Conservation (phyloP, 345 rosid species). For the Lumnitzera littorea region DNA sequence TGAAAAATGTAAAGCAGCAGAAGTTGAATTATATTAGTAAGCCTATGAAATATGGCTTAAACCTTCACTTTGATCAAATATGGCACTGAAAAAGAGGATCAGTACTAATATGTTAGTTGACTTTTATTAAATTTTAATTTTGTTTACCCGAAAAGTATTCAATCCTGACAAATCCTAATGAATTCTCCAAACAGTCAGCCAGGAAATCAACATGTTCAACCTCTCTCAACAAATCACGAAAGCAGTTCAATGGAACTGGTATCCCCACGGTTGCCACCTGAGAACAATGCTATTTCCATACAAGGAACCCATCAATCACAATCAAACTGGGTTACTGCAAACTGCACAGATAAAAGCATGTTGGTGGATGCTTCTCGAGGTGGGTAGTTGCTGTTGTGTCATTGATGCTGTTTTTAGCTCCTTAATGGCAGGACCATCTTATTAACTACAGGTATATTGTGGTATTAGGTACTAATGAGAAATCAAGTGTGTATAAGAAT, state of each 20-base stretch:
- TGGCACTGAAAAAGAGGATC: too few relatives aligned
- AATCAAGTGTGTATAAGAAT: conserved; percentile 29
- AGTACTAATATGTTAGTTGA: too few relatives aligned
- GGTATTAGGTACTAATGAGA: conserved; percentile 28
- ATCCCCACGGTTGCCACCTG: conserved; percentile 56
- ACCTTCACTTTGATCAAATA: too few relatives aligned
- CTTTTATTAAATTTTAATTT: too few relatives aligned
- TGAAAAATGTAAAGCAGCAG: too few relatives aligned
- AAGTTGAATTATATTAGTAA: too few relatives aligned
- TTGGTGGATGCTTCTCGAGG: conserved; percentile 19
- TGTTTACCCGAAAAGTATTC: too few relatives aligned
- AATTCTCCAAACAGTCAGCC: conserved; percentile 35
- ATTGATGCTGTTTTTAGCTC: neutral
- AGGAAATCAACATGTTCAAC: conserved; percentile 36
- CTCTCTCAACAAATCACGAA: conserved; percentile 44
- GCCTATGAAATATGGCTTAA: too few relatives aligned
- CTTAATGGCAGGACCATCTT: neutral
- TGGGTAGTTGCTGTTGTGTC: conserved; percentile 8
- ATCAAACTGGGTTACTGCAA: conserved; percentile 45
- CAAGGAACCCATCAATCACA: conserved; percentile 45
- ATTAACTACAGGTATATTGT: conserved; percentile 20
- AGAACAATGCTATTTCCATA: conserved; percentile 31
- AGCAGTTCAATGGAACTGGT: conserved; percentile 59
- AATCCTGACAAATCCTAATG: too few relatives aligned
- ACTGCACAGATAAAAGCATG: conserved; percentile 23